These are phyloP conservation scores for Meyerozyma elateridarum DNA, from an alignment of 1,139 yeast species.

Conservation along the genomic window DNA sequence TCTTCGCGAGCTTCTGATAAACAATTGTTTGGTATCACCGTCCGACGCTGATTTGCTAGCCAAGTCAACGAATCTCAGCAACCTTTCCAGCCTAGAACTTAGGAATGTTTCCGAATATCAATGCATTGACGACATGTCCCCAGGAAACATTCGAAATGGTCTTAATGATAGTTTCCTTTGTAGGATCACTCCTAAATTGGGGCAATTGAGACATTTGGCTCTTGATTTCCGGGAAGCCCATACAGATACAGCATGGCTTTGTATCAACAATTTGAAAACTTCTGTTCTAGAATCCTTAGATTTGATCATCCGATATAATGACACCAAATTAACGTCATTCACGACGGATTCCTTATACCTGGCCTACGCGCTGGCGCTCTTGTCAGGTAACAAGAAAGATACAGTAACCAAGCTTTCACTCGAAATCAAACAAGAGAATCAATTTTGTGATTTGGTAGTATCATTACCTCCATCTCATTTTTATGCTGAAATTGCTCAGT, in stretches of 20 bases:
- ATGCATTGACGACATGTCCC: not conserved
- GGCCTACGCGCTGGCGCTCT: constrained; percentile 27
- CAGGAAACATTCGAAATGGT: constrained; percentile 2
- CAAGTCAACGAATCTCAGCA: constrained; percentile 18
- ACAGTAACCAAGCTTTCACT: constrained; percentile 36
- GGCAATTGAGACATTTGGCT: constrained; percentile 24
- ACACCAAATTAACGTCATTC: constrained; percentile 23
- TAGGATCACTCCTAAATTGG: constrained; percentile 21
- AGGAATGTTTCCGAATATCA: constrained; percentile 26
- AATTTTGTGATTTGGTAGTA: constrained; percentile 24
- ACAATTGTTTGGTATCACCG: constrained; percentile 22
- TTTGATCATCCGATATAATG: constrained; percentile 38
- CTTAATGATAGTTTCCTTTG: constrained; percentile 27
- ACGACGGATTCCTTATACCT: constrained; percentile 19
- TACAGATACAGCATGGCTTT: constrained; percentile 38
- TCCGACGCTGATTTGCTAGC: constrained; percentile 21
- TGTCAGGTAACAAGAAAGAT: constrained; percentile 14
- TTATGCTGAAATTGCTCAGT: constrained; percentile 14
- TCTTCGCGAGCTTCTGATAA: constrained; percentile 22
- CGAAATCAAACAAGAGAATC: constrained; percentile 34
- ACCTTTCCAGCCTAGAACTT: constrained; percentile 22
- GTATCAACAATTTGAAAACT: constrained; percentile 22
- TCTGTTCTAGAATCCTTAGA: constrained; percentile 34
- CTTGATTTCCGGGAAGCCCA: constrained; percentile 44
- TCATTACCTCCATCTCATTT: constrained; percentile 20